Percentiles rank a stretch among this genome's conserved stretches.
Evolutionary conservation across 495 filamentous ascomycete species (phyloP).

Genomic region (Parathielavia appendiculata): DNA sequence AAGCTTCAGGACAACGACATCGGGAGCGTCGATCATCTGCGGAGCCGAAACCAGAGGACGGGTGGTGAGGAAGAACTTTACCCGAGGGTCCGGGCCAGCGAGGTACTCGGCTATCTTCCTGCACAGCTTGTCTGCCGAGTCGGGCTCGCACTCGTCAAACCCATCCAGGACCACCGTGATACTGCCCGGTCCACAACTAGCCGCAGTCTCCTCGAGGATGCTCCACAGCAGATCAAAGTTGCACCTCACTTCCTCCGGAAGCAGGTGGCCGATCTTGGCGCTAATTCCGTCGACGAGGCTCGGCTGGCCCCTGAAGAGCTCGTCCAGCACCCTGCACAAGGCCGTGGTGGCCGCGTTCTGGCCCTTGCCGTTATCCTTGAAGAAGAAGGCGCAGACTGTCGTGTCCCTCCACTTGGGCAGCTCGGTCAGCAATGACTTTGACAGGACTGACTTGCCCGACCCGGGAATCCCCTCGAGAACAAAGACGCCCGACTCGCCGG

Average conservation of each 20-base stretch:
- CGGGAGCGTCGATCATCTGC: not conserved
- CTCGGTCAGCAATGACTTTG: conserved; percentile 19
- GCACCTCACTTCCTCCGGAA: conserved; percentile 21
- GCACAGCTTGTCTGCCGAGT: conserved; percentile 19
- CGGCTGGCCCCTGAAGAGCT: conserved; percentile 15
- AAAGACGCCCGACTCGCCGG: conserved; percentile 10
- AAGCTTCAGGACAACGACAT: conserved; percentile 6
- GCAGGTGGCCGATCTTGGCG: conserved; percentile 16
- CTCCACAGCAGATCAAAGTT: conserved; percentile 21
- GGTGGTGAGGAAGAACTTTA: conserved; percentile 25
- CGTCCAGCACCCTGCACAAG: conserved; percentile 20
- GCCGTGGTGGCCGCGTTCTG: conserved; percentile 22
- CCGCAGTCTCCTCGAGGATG: conserved; percentile 12
- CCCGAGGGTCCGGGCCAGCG: not conserved
- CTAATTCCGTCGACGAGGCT: conserved; percentile 15
- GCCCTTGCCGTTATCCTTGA: conserved; percentile 22
- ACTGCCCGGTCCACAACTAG: conserved; percentile 13
- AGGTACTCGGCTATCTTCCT: conserved; percentile 17
- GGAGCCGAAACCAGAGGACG: conserved; percentile 9
- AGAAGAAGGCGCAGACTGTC: conserved; percentile 20
- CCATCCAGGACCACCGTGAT: conserved; percentile 21
- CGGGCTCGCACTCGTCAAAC: conserved; percentile 21
- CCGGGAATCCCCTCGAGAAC: conserved; percentile 21
- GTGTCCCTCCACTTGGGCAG: conserved; percentile 15
- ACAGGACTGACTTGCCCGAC: conserved; percentile 22